These are phyloP conservation scores for Beauveria bassiana DNA, from an alignment of 2,329 filamentous ascomycete species.

Conservation along the genomic window DNA sequence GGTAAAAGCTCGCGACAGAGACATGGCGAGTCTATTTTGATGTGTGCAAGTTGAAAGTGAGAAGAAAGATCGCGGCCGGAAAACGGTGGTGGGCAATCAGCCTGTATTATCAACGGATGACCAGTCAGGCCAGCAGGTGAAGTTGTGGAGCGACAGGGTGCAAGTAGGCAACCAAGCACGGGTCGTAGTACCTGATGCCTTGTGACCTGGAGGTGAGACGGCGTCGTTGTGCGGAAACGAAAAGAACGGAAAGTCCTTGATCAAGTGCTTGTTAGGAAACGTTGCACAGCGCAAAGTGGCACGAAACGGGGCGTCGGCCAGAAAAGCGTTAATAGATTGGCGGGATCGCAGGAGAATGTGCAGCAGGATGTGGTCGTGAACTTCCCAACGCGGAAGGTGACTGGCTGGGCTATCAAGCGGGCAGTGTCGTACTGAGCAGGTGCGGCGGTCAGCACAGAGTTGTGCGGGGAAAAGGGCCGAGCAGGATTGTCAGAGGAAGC, in stretches of 20 bases:
- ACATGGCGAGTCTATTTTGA: conserved; percentile 26
- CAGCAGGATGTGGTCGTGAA: neutral
- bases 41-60: neutral
- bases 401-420: neutral
- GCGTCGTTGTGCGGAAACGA: neutral
- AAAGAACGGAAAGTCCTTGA: no score
- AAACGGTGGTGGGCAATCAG: neutral
- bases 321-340: neutral
- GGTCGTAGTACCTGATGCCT: neutral
- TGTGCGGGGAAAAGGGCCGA: conserved; percentile 10
- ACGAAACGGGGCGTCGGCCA: neutral
- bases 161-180: neutral
- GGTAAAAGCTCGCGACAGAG: conserved; percentile 64
- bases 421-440: conserved; percentile 7
- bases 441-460: conserved; percentile 9
- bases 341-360: neutral
- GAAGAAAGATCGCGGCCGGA: neutral
- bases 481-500: neutral
- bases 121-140: neutral
- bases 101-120: conserved; percentile 5
- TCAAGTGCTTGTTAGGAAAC: conserved; percentile 4
- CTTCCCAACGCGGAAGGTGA: conserved; percentile 11
- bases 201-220: conserved; percentile 12
- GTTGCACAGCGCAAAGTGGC: neutral
- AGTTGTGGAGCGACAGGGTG: neutral